These are phyloP conservation scores for Ustulina deusta DNA, from an alignment of 2,329 filamentous ascomycete species.

Conservation along the genomic window DNA sequence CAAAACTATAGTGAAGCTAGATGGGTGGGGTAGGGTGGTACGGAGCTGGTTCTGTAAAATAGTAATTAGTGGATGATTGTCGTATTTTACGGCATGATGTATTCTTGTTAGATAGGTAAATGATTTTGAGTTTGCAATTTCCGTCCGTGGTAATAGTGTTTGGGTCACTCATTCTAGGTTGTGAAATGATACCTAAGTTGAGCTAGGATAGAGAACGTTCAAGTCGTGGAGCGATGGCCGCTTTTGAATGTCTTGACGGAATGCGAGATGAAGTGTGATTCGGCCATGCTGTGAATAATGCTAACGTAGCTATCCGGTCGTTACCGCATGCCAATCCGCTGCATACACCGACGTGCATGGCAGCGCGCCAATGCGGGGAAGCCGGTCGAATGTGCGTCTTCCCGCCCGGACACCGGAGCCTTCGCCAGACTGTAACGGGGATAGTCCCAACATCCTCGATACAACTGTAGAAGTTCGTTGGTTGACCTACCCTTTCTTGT, in stretches of 20 bases:
- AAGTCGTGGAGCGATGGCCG: neutral
- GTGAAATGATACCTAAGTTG: neutral
- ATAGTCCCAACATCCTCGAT: neutral
- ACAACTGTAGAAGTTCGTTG: neutral
- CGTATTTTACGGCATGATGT: neutral
- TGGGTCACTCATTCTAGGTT: neutral
- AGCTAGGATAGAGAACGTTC: too few species aligned
- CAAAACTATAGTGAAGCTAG: neutral
- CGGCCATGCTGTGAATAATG: neutral
- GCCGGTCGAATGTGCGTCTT: neutral
- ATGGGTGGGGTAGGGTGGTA: neutral
- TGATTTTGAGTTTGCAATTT: neutral
- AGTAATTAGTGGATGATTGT: neutral
- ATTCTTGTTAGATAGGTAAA: neutral
- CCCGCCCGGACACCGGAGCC: neutral
- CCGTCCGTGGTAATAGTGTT: neutral
- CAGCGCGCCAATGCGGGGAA: slow-evolving; percentile 21
- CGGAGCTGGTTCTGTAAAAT: neutral
- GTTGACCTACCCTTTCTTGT: neutral
- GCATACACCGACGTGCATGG: neutral
- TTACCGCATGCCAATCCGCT: neutral
- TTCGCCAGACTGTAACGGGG: neutral
- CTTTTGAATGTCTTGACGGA: neutral
- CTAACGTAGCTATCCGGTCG: slow-evolving; percentile 1
- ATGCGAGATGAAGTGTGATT: neutral